Conservation (phyloP, 495 filamentous ascomycete genomes). For the Tuber umbilicatum region DNA sequence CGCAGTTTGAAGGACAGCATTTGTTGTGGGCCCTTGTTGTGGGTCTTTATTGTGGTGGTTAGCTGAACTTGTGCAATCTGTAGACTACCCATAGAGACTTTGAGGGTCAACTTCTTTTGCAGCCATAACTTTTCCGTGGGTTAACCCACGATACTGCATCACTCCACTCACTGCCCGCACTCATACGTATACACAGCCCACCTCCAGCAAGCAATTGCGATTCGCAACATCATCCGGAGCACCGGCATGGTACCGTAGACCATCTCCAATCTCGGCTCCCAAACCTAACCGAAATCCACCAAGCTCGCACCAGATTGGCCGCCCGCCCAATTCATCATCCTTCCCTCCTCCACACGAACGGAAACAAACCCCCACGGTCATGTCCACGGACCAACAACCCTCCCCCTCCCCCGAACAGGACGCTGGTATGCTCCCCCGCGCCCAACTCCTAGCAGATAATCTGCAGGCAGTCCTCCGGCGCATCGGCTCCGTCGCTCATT, state of each 20-base stretch:
- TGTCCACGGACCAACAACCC: background rate
- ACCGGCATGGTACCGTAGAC: background rate
- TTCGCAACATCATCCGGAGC: background rate
- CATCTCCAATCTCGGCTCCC: background rate
- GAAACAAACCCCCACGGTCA: background rate
- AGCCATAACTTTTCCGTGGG: too few relatives aligned
- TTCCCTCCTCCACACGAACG: constrained; percentile 4
- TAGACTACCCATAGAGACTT: too few relatives aligned
- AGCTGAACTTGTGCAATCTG: too few relatives aligned
- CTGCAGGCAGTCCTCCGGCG: constrained; percentile 24
- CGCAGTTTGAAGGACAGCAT: too few relatives aligned
- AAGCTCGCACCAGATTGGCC: constrained; percentile 9
- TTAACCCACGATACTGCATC: too few relatives aligned
- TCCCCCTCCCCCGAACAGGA: constrained; percentile 7
- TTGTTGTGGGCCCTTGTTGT: too few relatives aligned
- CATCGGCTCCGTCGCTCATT: constrained; percentile 26
- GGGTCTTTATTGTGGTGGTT: too few relatives aligned
- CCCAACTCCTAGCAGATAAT: constrained; percentile 24
- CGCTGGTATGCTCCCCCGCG: constrained; percentile 25
- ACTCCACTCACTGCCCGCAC: too few relatives aligned
- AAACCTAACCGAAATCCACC: background rate
- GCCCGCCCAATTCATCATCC: background rate
- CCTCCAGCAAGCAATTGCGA: background rate
- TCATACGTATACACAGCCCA: background rate
- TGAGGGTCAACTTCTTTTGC: too few relatives aligned